phyloP scores from a whole-genome alignment of 257 asterid species.

The Salvia hispanica region DNA sequence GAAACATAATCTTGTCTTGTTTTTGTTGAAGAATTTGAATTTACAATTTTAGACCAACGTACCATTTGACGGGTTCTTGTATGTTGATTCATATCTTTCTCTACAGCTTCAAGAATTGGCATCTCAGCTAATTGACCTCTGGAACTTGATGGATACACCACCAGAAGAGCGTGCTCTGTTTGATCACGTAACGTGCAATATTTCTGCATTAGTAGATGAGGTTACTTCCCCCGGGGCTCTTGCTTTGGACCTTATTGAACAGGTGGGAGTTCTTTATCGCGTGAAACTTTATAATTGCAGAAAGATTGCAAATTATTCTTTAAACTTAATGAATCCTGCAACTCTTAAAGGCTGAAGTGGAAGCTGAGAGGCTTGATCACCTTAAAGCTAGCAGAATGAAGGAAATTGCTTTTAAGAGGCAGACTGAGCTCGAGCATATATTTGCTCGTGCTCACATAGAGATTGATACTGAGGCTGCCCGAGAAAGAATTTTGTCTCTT shows the following conservation, averaged over 20 bases:
- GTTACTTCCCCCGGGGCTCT: conserved; percentile 90
- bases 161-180: conserved; percentile 72
- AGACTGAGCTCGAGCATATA: conserved; percentile 88
- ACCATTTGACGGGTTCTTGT: neutral
- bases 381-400: conserved; percentile 95
- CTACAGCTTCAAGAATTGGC: conserved; percentile 95
- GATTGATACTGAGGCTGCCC: conserved; percentile 82
- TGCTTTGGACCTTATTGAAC: conserved; percentile 84
- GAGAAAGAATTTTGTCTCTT: conserved; percentile 71
- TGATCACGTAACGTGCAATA: conserved; percentile 71
- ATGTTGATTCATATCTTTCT: neutral
- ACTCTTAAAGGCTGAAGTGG: conserved; percentile 73
- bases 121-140: conserved; percentile 83
- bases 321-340: no score
- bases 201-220: conserved; percentile 83
- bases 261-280: conserved; percentile 41
- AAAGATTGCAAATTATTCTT: no score
- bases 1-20: no score
- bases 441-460: conserved; percentile 86
- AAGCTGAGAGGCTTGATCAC: conserved; percentile 95
- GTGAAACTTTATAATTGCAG: no score
- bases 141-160: conserved; percentile 99
- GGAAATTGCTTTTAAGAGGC: conserved; percentile 95
- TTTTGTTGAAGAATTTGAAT: no score
- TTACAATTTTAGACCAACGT: no score